A percentile compares a stretch with the other conserved stretches of the same genome.
phyloP scores from a whole-genome alignment of 2,329 filamentous ascomycete genomes.

The Leptographium flavum region DNA sequence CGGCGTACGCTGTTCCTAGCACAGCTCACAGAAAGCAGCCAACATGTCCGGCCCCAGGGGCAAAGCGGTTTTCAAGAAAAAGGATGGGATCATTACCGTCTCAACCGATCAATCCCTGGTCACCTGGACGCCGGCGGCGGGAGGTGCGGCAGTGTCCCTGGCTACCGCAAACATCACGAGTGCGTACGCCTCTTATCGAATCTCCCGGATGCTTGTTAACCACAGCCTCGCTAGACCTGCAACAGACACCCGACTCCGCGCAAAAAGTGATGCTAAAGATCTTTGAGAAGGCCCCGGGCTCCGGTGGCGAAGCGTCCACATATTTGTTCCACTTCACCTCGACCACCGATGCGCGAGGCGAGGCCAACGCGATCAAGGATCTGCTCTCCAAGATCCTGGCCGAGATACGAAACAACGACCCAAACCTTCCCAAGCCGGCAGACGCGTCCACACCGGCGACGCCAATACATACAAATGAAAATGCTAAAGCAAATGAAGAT shows the following conservation, averaged over 20 bases:
- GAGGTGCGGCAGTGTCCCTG: constrained; percentile 53
- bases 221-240: constrained; percentile 48
- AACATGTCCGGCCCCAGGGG: constrained; percentile 47
- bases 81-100: constrained; percentile 72
- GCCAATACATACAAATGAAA: not conserved
- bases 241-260: constrained; percentile 81
- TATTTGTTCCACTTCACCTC: constrained; percentile 89
- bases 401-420: constrained; percentile 44
- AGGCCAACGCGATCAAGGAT: constrained; percentile 78
- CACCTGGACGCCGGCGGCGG: constrained; percentile 59
- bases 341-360: constrained; percentile 54
- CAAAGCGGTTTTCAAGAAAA: constrained; percentile 80
- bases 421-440: constrained; percentile 30
- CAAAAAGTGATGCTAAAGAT: constrained; percentile 92
- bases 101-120: constrained; percentile 59
- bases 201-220: not conserved
- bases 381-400: constrained; percentile 66
- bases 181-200: constrained; percentile 22
- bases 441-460: constrained; percentile 10
- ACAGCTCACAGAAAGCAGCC: not conserved
- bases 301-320: constrained; percentile 42
- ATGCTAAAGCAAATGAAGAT: constrained; percentile 19
- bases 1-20: not conserved
- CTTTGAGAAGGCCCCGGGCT: constrained; percentile 53
- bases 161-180: constrained; percentile 67